Conservation (phyloP, 192 early-diverging fungal genomes). For the Allomyces arbusculus region DNA sequence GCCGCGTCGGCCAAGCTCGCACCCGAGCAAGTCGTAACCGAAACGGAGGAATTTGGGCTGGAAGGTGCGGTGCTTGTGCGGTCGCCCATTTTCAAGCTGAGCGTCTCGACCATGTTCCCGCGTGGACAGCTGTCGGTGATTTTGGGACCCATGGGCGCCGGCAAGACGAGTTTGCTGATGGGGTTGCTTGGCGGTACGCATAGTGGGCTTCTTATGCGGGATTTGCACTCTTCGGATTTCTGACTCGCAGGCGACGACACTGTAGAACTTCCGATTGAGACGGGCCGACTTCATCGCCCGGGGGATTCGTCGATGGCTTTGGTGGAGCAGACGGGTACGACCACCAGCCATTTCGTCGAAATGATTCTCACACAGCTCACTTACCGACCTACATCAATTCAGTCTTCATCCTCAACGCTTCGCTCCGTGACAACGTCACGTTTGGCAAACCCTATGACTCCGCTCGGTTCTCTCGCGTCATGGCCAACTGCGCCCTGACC, state of each 20-base stretch:
- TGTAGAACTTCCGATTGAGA: not conserved
- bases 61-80: not conserved
- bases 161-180: constrained; percentile 30
- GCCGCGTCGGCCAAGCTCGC: not conserved
- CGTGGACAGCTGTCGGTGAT: constrained; percentile 29
- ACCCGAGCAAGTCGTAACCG: not conserved
- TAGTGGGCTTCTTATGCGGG: constrained; percentile 6
- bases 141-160: constrained; percentile 50
- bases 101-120: constrained; percentile 21
- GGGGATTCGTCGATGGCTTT: not conserved
- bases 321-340: not conserved
- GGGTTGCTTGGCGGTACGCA: constrained; percentile 33
- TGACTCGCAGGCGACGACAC: not conserved
- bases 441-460: constrained; percentile 43
- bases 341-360: too few species aligned
- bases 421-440: constrained; percentile 46
- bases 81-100: not conserved
- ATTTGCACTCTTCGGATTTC: not conserved
- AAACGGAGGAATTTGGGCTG: not conserved
- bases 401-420: constrained; percentile 21
- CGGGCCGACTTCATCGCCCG: not conserved
- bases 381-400: too few species aligned
- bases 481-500: constrained; percentile 48
- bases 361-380: too few species aligned
- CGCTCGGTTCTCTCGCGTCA: constrained; percentile 35